Base-by-base conservation (phyloP, 768 basidiomycete genomes). In the Trametes punicea region DNA sequence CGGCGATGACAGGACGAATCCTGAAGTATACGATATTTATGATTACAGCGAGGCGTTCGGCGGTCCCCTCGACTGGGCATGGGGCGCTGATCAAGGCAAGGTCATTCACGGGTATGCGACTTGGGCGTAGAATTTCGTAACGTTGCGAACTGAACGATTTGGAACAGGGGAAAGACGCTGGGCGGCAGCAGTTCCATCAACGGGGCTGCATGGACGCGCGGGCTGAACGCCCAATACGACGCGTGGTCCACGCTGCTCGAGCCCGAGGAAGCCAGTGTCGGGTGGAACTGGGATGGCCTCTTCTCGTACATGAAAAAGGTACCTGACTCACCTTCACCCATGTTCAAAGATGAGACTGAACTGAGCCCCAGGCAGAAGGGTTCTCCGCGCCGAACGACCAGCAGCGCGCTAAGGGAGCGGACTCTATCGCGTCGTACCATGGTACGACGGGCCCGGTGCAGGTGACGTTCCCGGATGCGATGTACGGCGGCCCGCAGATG, bases 401-500 rank as follows among this genome's bases (percentile, higher is more conserved):
- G 47, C 78, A 81, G 64, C 68, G 67, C 0, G 71, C 74, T 3
- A 79, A 77, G 61, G 79, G 79, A 1, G 77, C 78, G 3, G 78
- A 49, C 7, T 65, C 7, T 71, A 79, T 52, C 66, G 70, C 1
- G 23, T 69, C 70, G 5, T 82, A 79, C 60, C 82, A 84, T 62
- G 82, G 81, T 6, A 75, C 71, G 20, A 51, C 68, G 2, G 83
- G 83, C 0, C 82, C 82, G 2, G 75, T 84, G 0, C 79, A 81
- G 58, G 79, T 81, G 23, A 78, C 78, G 1, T 78, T 74, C 61
- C 79, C 76, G 15, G 77, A 60, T 64, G 65, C 60, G 5, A 83
- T 83, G 77, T 83, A 80, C 57, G 80, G 81, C n/a, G 58, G 58
- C 6, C 58, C 58, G 4, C 53, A 60, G 44, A 46, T 54, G 44